Percentiles rank a stretch among this genome's conserved stretches.
These are phyloP conservation scores for Pythium aphanidermatum DNA, from an alignment of 352 stramenopile species.

Conservation along the genomic window DNA sequence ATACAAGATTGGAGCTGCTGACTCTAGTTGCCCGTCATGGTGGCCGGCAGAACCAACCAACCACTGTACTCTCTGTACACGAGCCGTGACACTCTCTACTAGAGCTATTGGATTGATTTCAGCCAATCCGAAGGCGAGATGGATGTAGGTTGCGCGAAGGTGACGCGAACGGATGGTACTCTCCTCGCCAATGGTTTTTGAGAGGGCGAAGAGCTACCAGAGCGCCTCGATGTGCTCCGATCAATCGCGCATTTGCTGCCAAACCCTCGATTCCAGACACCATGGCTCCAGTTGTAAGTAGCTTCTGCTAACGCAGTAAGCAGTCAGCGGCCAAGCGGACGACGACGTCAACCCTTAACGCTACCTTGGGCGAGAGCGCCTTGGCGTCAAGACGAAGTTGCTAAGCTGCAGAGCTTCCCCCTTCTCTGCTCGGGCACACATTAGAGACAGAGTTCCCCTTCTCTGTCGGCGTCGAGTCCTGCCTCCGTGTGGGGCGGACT, in stretches of 20 bases:
- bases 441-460: constrained; percentile 79
- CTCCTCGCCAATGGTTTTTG: constrained; percentile 18
- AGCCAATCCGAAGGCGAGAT: constrained; percentile 23
- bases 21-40: constrained; percentile 13
- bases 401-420: constrained; percentile 77
- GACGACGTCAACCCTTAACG: too few species aligned
- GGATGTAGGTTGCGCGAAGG: constrained; percentile 9
- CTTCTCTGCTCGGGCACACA: constrained; percentile 75
- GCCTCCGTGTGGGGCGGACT: too few species aligned
- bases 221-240: too few species aligned
- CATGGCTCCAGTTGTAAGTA: constrained; percentile 41
- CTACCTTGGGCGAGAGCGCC: neutral
- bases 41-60: constrained; percentile 30
- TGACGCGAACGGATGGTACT: constrained; percentile 8
- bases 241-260: constrained; percentile 21
- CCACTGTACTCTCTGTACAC: constrained; percentile 42
- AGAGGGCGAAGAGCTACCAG: too few species aligned
- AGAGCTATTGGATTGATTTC: constrained; percentile 15
- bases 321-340: too few species aligned
- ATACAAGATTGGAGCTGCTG: constrained; percentile 70
- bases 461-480: constrained; percentile 67
- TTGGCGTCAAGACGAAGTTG: constrained; percentile 34
- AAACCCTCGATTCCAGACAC: constrained; percentile 22
- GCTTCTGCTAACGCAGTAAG: too few species aligned
- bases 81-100: constrained; percentile 15